phyloP scores from a whole-genome alignment of 2,329 filamentous ascomycete species.

The Clarireedia sp. region DNA sequence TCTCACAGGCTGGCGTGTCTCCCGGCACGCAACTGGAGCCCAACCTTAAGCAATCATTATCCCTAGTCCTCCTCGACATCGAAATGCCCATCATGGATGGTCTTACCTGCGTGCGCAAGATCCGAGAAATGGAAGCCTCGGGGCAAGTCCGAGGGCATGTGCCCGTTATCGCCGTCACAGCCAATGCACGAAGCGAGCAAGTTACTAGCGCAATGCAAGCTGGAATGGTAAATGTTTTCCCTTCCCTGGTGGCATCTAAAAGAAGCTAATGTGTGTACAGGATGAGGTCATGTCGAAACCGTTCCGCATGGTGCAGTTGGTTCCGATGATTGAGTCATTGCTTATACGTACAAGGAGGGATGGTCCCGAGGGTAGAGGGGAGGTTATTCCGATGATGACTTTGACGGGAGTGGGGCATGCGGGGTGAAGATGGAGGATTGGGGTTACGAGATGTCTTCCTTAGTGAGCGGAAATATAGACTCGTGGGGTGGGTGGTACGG shows the following conservation, averaged over 20 bases:
- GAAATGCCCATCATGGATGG: conserved; percentile 83
- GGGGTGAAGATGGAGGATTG: conserved; percentile 42
- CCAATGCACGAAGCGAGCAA: conserved; percentile 69
- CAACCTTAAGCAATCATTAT: conserved; percentile 39
- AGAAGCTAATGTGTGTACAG: conserved; percentile 30
- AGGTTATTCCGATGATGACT: too few relatives aligned
- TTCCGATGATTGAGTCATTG: conserved; percentile 55
- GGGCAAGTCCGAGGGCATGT: conserved; percentile 56
- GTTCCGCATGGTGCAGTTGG: conserved; percentile 62
- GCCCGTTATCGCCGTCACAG: conserved; percentile 75
- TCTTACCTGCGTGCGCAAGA: conserved; percentile 61
- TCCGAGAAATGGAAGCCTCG: conserved; percentile 59
- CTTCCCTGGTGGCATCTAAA: not conserved
- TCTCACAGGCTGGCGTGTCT: too few relatives aligned
- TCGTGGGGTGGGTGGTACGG: conserved; percentile 27
- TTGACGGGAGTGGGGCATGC: not conserved
- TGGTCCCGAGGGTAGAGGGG: too few relatives aligned
- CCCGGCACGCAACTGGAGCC: not conserved
- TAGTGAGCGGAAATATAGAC: conserved; percentile 59
- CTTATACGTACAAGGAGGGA: not conserved
- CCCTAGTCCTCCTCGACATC: conserved; percentile 68
- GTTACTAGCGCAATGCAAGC: conserved; percentile 62
- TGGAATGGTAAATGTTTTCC: conserved; percentile 50
- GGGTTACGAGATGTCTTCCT: conserved; percentile 73
- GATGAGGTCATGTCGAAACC: conserved; percentile 75